phyloP scores from a whole-genome alignment of 2,329 filamentous ascomycete species.

The Teratosphaeria viscida region DNA sequence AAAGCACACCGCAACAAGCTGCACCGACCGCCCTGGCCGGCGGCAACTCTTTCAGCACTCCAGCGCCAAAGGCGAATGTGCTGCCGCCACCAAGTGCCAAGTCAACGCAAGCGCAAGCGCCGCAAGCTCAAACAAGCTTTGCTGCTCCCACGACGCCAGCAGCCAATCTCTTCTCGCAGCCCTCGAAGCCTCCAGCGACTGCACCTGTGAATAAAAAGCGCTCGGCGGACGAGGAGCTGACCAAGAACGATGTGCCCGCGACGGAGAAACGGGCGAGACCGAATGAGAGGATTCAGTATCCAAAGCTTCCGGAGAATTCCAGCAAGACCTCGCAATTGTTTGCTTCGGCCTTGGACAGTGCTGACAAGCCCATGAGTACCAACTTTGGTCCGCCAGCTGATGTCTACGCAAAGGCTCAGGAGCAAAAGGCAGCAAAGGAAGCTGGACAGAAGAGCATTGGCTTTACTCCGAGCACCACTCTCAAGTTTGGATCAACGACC shows the following conservation, averaged over 20 bases:
- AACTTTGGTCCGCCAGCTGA: conserved; percentile 5
- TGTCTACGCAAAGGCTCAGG: conserved; percentile 2
- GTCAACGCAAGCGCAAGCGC: neutral
- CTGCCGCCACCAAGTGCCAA: neutral
- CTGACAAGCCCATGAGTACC: neutral
- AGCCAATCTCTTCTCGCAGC: conserved; percentile 8
- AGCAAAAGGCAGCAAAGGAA: conserved; percentile 7
- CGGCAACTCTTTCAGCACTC: neutral
- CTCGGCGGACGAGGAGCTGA: conserved; percentile 12
- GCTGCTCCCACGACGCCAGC: conserved; percentile 1
- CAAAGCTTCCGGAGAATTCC: conserved; percentile 19
- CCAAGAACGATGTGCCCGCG: conserved; percentile 11
- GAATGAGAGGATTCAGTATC: conserved; percentile 18
- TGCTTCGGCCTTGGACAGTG: conserved; percentile 19
- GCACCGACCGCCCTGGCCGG: neutral
- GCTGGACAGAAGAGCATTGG: conserved; percentile 1
- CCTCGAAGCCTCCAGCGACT: conserved; percentile 14
- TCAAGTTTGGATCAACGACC: conserved; percentile 2
- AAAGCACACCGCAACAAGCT: neutral
- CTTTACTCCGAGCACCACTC: conserved; percentile 4
- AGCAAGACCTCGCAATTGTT: conserved; percentile 24
- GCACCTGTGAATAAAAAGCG: conserved; percentile 20
- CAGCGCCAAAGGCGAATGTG: neutral
- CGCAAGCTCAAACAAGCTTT: neutral
- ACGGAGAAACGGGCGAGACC: conserved; percentile 23